Base-by-base conservation (phyloP, 2,329 filamentous ascomycete genomes). In the Aspergillus fumigatus region DNA sequence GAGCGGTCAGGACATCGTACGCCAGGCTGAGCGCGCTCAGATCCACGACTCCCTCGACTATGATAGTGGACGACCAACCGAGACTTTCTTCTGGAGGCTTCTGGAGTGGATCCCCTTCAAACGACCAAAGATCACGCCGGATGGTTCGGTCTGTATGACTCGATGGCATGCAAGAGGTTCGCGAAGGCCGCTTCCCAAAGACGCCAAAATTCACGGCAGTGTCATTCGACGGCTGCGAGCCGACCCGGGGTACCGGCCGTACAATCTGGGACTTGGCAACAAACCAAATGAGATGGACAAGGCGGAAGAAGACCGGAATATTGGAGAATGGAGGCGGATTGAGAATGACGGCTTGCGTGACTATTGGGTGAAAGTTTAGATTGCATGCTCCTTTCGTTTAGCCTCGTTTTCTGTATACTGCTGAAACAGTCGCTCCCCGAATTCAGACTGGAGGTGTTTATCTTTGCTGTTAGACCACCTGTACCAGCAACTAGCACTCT, bases 21-120 rank as follows among this genome's bases (percentile, higher is more conserved):
- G 25, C 17, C 50, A 49, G 5, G 61, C 62, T 1, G 52, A 55
- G 9, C 48, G 41, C 9, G 59, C 62, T 3, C 21, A 38, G 11
- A 53, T 63, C 26, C 62, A 64, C 32, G 61, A 64, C 38, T 62
- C 61, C 3, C 54, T 64, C 7, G 32, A 56, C 29, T 64, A 62
- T 25, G 54, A 62, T n/a, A 52, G 51, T 17, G 62, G 62, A 1
- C 52, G 57, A 10, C 40, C 48, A 10, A 3, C 63, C 0, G 61
- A 62, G 32, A 59, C 61, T 5, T 32, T 64, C 41, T 63, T 64
- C 38, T 64, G 62, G 62, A 61, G 61, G 3, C 4, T 63, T 7
- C 43, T 64, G 29, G 62, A 64, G 38, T 62, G 53, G 25, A 26
- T 64, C 29, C 62, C 62, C 2, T 60, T 58, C 32, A 60, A 62